These are phyloP conservation scores for Botrytis tulipae DNA, from an alignment of 2,329 filamentous ascomycete genomes.

Conservation along the genomic window DNA sequence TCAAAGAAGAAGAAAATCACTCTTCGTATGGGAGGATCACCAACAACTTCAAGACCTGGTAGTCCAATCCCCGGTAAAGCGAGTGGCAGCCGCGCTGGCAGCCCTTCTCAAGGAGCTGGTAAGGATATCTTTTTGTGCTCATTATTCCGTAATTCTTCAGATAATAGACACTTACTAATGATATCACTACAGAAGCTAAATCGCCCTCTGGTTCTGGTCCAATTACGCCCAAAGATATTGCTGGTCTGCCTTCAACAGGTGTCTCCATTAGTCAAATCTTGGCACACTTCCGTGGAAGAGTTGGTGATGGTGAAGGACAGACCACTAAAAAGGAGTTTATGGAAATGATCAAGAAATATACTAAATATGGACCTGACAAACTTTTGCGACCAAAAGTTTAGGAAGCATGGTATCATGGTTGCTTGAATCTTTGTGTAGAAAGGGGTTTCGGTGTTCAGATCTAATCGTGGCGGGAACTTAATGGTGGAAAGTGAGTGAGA, in stretches of 20 bases:
- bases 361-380: slow-evolving; percentile 55
- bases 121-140: slow-evolving; percentile 12
- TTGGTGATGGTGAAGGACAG: slow-evolving; percentile 50
- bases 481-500: neutral
- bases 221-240: slow-evolving; percentile 52
- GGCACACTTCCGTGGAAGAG: slow-evolving; percentile 52
- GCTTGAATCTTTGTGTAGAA: neutral
- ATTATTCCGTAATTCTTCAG: neutral
- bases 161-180: neutral
- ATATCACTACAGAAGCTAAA: slow-evolving; percentile 22
- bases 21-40: slow-evolving; percentile 46
- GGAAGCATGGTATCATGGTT: neutral
- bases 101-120: slow-evolving; percentile 31
- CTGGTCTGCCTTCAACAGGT: slow-evolving; percentile 52
- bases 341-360: slow-evolving; percentile 55
- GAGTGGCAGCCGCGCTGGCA: slow-evolving; percentile 37
- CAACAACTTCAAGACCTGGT: slow-evolving; percentile 58
- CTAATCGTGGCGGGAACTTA: neutral
- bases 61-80: slow-evolving; percentile 49
- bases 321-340: slow-evolving; percentile 58
- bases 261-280: slow-evolving; percentile 55
- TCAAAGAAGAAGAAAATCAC: slow-evolving; percentile 59
- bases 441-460: neutral
- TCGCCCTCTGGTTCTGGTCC: slow-evolving; percentile 27
- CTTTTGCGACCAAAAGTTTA: slow-evolving; percentile 41